Base-by-base conservation (phyloP, 108 stramenopile genomes). In the Cyclotella atomus region DNA sequence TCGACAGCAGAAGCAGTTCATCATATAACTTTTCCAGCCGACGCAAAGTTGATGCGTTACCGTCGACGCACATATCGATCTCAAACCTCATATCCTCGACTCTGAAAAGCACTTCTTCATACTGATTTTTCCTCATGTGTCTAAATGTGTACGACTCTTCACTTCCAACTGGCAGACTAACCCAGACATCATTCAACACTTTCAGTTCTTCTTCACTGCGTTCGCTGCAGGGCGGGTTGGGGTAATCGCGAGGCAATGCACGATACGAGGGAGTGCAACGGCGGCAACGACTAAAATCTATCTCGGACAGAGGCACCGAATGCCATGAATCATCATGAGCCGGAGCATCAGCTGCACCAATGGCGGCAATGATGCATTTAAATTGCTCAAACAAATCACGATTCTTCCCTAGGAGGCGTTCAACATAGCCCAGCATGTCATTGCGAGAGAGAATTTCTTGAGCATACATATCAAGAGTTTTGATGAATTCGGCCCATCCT, bases 81-180 rank as follows among this genome's bases (percentile, higher is more conserved):
- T 99, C 99, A 85, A 97, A 99, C n/a, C 98, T 85, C 83, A 99
- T 98, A 79, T 99, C 99, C 77, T 99, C 99, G 59, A 85, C 88
- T 36, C 95, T 87, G 80, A 99, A 99, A 6, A 99, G 85, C 2
- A 89, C 84, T 66, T 99, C 98, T 65, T 99, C 99, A 76, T 93
- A 90, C 43, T 89, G 88, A 76, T 98, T 99, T 43, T 96, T 90
- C 27, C 98, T 93, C 95, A 97, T 96, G 70, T 99, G 98, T 68
- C 97, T 96, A 72, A 99, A 99, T 29, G 93, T 94, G 75, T 95
- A 95, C 57, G 84, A 89, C 54, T 98, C 98, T 84, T 99, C 99
- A 20, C 93, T 95, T 23, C 98, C 98, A 32, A 97, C 93, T 14
- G 98, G 99, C 1, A 98, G 78, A 65, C 88, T 89, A 3, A 98